Evolutionary conservation across 169 alveolate species (phyloP), one percentile per base, ranked within the genome.

Genomic region (Plasmodium vinckei): DNA sequence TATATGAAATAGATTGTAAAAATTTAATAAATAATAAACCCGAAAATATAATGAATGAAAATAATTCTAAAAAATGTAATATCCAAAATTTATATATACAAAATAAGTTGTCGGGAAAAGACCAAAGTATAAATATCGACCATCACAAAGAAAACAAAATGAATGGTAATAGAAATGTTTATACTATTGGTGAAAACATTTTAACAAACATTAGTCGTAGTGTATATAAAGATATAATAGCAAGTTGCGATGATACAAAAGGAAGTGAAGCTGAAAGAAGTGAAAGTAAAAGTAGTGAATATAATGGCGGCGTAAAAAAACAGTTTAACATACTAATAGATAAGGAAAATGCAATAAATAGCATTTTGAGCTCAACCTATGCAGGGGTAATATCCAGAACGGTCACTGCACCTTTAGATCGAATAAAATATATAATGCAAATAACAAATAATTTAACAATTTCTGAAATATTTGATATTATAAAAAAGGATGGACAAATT

Each of bases 341-440:
- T 77, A 77, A 63, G 9, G 10, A 49, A 64, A 56, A 57, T 44
- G 88, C 88, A 17, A 15, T 77, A 49, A 77, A 77, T 9, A 77
- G 88, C 25, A 63, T 77, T 25, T 46, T 77, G 54, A 77, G 88
- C n/a, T 77, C 88, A 9, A 64, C 88, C 0, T 77, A 63, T 23
- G 88, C 88, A 9, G 88, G 88, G 1, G 64, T 77, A 1, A 77
- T 77, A 46, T 77, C 88, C 0, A 23, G 88, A 21, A 77, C 88
- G 3, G 17, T 77, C 6, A 77, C 88, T 2, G 88, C 88, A 27
- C 88, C 88, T 1, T 57, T 77, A 68, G 88, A 77, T 56, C n/a
- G 88, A 21, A 69, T 77, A 64, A 77, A 77, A 42, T 77, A 77
- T 21, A 77, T 77, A 49, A 77, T 77, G 88, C 88, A 77, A 44